These are phyloP conservation scores for Russula dissimulans DNA, from an alignment of 768 basidiomycete genomes.

Conservation along the genomic window DNA sequence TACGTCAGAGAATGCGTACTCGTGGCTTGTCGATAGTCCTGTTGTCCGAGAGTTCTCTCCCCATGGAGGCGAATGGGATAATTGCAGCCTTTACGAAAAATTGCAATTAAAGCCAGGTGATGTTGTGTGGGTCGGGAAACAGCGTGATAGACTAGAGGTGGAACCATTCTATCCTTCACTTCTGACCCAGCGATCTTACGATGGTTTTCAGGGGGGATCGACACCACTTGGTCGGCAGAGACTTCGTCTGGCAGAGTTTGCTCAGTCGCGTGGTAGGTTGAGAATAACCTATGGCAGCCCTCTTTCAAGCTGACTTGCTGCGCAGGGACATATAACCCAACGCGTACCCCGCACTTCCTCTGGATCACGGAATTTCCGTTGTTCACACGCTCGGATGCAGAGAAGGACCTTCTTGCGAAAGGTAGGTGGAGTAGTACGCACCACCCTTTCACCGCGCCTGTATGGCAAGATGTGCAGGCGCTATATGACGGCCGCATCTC, in stretches of 20 bases:
- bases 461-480: constrained; percentile 77
- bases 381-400: constrained; percentile 76
- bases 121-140: constrained; percentile 16
- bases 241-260: constrained; percentile 54
- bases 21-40: constrained; percentile 39
- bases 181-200: constrained; percentile 2
- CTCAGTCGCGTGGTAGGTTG: constrained; percentile 50
- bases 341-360: constrained; percentile 66
- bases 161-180: neutral
- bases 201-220: constrained; percentile 61
- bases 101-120: constrained; percentile 14
- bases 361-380: constrained; percentile 97
- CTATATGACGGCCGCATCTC: constrained; percentile 65
- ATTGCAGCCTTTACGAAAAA: neutral
- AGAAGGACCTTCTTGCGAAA: constrained; percentile 77
- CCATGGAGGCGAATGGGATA: neutral
- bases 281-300: constrained; percentile 11
- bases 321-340: constrained; percentile 48
- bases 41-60: constrained; percentile 13
- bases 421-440: constrained; percentile 91
- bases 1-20: constrained; percentile 35
- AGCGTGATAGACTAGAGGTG: constrained; percentile 8
- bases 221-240: constrained; percentile 70
- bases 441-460: constrained; percentile 94
- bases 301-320: neutral